Evolutionary conservation across 139 green algal species (phyloP), one percentile per base, ranked within the genome.

Genomic region (Penium margaritaceum): DNA sequence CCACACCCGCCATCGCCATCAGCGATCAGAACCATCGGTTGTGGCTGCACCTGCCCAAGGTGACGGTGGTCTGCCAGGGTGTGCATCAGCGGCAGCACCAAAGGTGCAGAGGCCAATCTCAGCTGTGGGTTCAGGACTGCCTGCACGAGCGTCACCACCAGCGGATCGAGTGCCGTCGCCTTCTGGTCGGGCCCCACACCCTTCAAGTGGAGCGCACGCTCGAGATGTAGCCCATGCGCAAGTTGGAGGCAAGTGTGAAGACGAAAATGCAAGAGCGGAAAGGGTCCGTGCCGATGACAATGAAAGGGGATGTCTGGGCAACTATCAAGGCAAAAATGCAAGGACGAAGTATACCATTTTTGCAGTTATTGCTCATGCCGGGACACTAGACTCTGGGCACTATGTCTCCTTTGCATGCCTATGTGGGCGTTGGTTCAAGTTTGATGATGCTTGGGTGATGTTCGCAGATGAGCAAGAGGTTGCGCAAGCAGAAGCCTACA

Each of bases 381-480:
- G n/a, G 36, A 29, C 51, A 35, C 47, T 81, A 21, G 75, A 87
- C 75, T 87, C 87, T 24, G 91, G 91, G 1, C 91, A 96, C 76
- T 96, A 96, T 69, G 81, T 94, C 6, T 67, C 84, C 2, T 95
- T 88, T 62, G 63, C 95, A 6, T 77, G 79, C 29, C 44, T 73
- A 15, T 17, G 21, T 24, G 63, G 39, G 21, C n/a, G 47, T 0
- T 96, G 91, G 91, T 96, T 89, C 79, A 78, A 83, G 4, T 92
- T 87, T 65, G 89, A 96, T 58, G 91, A 96, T 58, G 84, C 84
- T 0, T 92, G 84, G 82, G 87, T 96, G 17, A 82, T 70, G 3
- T 55, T 62, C 35, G 89, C 89, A 15, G 51, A 74, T 3, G 88
- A 92, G 74, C 75, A 72, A 17, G 82, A 80, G 24, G 91, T 95